Conservation (phyloP, 805 yeast genomes). For the Sugiyamaella americana region DNA sequence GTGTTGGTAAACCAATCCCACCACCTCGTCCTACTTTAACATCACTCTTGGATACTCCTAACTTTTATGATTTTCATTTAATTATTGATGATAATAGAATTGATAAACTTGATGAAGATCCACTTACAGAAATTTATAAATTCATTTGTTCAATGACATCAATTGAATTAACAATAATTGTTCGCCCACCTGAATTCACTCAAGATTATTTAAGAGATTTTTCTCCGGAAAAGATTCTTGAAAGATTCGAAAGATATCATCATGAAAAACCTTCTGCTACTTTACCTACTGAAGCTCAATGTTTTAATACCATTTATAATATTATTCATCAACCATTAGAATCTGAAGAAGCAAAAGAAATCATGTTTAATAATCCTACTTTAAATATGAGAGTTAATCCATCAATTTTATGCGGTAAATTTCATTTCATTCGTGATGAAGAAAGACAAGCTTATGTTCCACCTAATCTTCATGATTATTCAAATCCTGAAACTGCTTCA, state of each 20-base stretch:
- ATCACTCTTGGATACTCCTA: background rate
- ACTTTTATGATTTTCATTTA: constrained; percentile 9
- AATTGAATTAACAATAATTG: constrained; percentile 16
- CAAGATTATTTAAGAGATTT: constrained; percentile 43
- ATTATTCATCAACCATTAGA: constrained; percentile 64
- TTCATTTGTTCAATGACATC: constrained; percentile 22
- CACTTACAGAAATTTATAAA: constrained; percentile 10
- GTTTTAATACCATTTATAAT: constrained; percentile 55
- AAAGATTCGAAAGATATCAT: constrained; percentile 39
- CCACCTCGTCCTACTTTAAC: background rate
- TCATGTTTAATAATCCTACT: constrained; percentile 45
- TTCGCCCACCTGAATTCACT: constrained; percentile 35
- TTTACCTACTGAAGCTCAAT: constrained; percentile 50
- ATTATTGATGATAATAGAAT: background rate
- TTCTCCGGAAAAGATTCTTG: constrained; percentile 44
- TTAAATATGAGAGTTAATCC: constrained; percentile 56
- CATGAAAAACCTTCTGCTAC: constrained; percentile 27
- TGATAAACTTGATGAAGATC: constrained; percentile 1
- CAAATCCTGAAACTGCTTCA: constrained; percentile 13
- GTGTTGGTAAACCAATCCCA: background rate
- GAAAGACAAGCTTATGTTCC: constrained; percentile 19
- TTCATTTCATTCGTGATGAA: constrained; percentile 20
- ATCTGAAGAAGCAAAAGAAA: constrained; percentile 46
- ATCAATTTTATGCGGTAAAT: constrained; percentile 37
- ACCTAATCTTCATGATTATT: constrained; percentile 19